phyloP scores from a whole-genome alignment of 805 yeast species.

The Lipomyces yamanashiensis region DNA sequence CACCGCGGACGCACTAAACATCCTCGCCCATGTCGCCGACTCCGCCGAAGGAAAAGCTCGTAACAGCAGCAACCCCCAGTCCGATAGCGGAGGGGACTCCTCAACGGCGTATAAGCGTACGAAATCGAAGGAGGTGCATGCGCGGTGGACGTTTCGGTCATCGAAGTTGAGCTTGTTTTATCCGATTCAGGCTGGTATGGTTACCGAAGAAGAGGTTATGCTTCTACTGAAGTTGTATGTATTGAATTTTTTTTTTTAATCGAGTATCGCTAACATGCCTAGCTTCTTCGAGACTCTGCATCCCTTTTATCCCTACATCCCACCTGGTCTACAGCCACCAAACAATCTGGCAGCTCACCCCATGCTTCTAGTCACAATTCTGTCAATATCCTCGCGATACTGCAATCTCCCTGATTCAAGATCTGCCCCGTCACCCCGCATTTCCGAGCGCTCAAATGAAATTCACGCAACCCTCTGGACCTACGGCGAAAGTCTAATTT shows the following conservation, averaged over 20 bases:
- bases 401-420: constrained; percentile 56
- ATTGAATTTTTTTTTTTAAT: background rate
- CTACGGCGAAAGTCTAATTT: constrained; percentile 76
- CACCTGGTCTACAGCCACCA: constrained; percentile 69
- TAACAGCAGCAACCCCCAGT: constrained; percentile 1
- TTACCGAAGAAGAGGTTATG: constrained; percentile 55
- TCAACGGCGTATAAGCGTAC: background rate
- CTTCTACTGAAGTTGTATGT: constrained; percentile 40
- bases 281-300: constrained; percentile 76
- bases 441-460: constrained; percentile 22
- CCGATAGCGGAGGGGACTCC: constrained; percentile 10
- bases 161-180: constrained; percentile 28
- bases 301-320: constrained; percentile 89
- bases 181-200: constrained; percentile 50
- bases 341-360: constrained; percentile 76
- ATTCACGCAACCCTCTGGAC: constrained; percentile 84
- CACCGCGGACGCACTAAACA: constrained; percentile 48
- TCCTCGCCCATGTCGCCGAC: constrained; percentile 47
- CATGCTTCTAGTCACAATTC: constrained; percentile 74
- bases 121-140: constrained; percentile 7
- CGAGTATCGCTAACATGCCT: constrained; percentile 58
- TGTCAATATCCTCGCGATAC: constrained; percentile 81
- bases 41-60: constrained; percentile 32
- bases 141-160: constrained; percentile 33
- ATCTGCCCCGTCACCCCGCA: constrained; percentile 10